Evolutionary conservation across 805 yeast genomes (phyloP).

Genomic region (Ogataea zsoltii): DNA sequence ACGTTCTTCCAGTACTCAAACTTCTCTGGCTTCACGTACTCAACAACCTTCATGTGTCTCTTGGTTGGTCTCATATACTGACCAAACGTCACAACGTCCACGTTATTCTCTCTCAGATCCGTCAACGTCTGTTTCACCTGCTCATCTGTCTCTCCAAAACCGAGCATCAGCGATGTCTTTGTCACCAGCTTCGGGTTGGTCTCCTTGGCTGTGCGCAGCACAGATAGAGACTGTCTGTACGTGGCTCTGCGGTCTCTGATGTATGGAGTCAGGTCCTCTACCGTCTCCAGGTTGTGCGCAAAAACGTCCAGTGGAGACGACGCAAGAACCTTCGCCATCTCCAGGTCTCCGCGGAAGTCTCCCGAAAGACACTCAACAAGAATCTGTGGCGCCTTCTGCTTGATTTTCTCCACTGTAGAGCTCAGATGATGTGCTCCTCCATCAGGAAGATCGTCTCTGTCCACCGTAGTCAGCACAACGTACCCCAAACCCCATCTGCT

Average conservation of each 20-base stretch:
- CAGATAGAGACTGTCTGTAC: constrained; percentile 81
- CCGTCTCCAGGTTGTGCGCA: constrained; percentile 97
- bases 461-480: constrained; percentile 96
- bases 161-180: constrained; percentile 94
- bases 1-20: constrained; percentile 89
- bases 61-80: constrained; percentile 99
- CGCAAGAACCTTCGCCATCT: constrained; percentile 79
- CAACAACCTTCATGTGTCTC: constrained; percentile 97
- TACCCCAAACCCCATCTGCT: constrained; percentile 98
- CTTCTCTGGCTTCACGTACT: constrained; percentile 89
- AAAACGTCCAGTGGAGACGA: constrained; percentile 88
- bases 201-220: constrained; percentile 78
- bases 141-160: constrained; percentile 94
- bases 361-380: constrained; percentile 93
- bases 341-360: constrained; percentile 89
- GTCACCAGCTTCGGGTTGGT: constrained; percentile 76
- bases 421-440: constrained; percentile 94
- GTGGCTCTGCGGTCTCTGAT: constrained; percentile 97
- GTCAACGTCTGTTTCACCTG: constrained; percentile 74
- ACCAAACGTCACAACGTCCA: constrained; percentile 97
- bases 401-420: constrained; percentile 81
- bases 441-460: constrained; percentile 89
- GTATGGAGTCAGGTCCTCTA: constrained; percentile 90
- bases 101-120: constrained; percentile 72
- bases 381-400: constrained; percentile 84